Conservation (phyloP, 257 asterid genomes). For the Rubia yunnanensis region DNA sequence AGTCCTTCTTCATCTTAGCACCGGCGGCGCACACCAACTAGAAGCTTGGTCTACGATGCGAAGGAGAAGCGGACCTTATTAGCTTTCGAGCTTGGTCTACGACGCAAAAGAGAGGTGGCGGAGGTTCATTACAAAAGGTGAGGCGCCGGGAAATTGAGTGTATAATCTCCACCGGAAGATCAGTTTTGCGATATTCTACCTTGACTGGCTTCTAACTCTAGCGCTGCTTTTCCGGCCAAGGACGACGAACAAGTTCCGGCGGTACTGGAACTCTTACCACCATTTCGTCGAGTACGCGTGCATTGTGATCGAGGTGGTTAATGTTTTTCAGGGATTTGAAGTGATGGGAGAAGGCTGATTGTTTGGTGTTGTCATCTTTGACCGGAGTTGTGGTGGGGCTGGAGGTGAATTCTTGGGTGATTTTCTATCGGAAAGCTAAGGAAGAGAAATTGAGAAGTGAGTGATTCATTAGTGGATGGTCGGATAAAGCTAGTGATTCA, state of each 20-base stretch:
- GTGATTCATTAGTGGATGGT: constrained; percentile 47
- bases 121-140: too few species aligned
- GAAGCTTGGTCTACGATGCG: too few species aligned
- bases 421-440: constrained; percentile 71
- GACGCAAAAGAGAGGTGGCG: too few species aligned
- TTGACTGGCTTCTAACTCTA: constrained; percentile 78
- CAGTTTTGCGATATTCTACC: constrained; percentile 56
- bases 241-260: constrained; percentile 62
- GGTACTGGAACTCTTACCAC: constrained; percentile 90
- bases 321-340: constrained; percentile 77
- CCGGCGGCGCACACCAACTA: too few species aligned
- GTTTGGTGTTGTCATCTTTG: constrained; percentile 57
- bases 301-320: constrained; percentile 64
- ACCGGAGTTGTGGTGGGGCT: too few species aligned
- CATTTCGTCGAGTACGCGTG: constrained; percentile 89
- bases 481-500: constrained; percentile 47
- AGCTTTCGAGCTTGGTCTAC: too few species aligned
- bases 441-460: constrained; percentile 78
- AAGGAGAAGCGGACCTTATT: too few species aligned
- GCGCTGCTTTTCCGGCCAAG: constrained; percentile 77
- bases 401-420: too few species aligned
- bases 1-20: too few species aligned
- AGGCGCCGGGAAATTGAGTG: too few species aligned
- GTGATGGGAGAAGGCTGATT: constrained; percentile 56
- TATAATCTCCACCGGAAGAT: too few species aligned